These are phyloP conservation scores for Venturia aucupariae DNA, from an alignment of 2,329 filamentous ascomycete species.

Conservation along the genomic window DNA sequence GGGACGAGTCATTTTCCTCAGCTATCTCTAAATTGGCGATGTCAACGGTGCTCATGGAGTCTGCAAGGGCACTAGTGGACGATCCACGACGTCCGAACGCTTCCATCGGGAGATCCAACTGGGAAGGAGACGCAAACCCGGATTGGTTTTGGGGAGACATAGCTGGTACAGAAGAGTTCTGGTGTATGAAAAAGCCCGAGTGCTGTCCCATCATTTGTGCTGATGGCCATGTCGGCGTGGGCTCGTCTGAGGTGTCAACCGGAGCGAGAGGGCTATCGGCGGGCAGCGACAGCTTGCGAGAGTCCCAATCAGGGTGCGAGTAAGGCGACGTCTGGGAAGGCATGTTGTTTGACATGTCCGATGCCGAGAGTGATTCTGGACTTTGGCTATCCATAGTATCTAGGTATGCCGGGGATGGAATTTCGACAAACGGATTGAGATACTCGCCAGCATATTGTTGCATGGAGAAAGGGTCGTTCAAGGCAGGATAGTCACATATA, in stretches of 20 bases:
- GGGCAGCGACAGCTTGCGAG: slow-evolving; percentile 1
- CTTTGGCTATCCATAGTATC: neutral
- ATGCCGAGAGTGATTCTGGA: neutral
- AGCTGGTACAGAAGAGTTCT: slow-evolving; percentile 7
- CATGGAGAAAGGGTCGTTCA: neutral
- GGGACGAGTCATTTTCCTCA: slow-evolving; percentile 15
- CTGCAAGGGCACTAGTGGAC: slow-evolving; percentile 30
- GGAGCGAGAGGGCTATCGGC: slow-evolving; percentile 7
- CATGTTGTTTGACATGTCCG: neutral
- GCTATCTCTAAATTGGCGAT: slow-evolving; percentile 23
- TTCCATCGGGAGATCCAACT: neutral
- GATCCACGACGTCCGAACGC: slow-evolving; percentile 19
- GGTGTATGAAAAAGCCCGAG: neutral
- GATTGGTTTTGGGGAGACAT: neutral
- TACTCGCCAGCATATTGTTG: neutral
- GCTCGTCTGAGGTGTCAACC: neutral
- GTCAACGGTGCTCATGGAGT: slow-evolving; percentile 30
- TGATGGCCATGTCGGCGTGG: slow-evolving; percentile 6
- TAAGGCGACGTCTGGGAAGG: slow-evolving; percentile 8
- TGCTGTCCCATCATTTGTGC: neutral
- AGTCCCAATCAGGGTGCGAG: neutral
- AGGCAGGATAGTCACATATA: neutral
- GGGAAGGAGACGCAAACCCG: neutral
- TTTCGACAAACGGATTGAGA: neutral
- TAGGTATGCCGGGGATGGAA: neutral